phyloP scores from a whole-genome alignment of 495 filamentous ascomycete species.

The Hypoxylon cercidicola region DNA sequence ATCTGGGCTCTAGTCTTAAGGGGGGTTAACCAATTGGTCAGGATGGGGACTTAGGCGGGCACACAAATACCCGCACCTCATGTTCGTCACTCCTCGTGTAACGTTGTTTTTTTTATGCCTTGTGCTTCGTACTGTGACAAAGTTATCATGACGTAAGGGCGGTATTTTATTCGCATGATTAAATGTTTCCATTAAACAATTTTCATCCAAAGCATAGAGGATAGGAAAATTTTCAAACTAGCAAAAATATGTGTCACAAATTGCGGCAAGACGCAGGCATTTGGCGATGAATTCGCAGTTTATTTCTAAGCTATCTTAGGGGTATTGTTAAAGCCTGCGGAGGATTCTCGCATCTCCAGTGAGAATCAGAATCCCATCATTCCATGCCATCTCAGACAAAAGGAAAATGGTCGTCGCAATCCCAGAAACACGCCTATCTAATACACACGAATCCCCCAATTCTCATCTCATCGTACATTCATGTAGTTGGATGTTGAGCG shows the following conservation, averaged over 20 bases:
- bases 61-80: too few relatives aligned
- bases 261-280: background rate
- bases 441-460: slow-evolving; percentile 7
- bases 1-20: too few relatives aligned
- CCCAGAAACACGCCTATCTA: slow-evolving; percentile 34
- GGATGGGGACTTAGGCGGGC: too few relatives aligned
- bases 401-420: slow-evolving; percentile 25
- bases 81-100: too few relatives aligned
- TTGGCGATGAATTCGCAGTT: slow-evolving; percentile 40
- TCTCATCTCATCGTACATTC: slow-evolving; percentile 42
- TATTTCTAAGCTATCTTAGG: slow-evolving; percentile 48
- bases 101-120: too few relatives aligned
- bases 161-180: too few relatives aligned
- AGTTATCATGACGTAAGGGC: too few relatives aligned
- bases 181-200: too few relatives aligned
- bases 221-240: too few relatives aligned
- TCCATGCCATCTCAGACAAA: slow-evolving; percentile 37
- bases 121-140: too few relatives aligned
- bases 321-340: slow-evolving; percentile 44
- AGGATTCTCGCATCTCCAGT: slow-evolving; percentile 10
- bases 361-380: slow-evolving; percentile 31
- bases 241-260: background rate
- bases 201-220: too few relatives aligned
- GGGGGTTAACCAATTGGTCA: too few relatives aligned
- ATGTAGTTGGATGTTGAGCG: slow-evolving; percentile 18